phyloP scores from a whole-genome alignment of 176 grass and related monocot genomes.

The Tillandsia leiboldiana region DNA sequence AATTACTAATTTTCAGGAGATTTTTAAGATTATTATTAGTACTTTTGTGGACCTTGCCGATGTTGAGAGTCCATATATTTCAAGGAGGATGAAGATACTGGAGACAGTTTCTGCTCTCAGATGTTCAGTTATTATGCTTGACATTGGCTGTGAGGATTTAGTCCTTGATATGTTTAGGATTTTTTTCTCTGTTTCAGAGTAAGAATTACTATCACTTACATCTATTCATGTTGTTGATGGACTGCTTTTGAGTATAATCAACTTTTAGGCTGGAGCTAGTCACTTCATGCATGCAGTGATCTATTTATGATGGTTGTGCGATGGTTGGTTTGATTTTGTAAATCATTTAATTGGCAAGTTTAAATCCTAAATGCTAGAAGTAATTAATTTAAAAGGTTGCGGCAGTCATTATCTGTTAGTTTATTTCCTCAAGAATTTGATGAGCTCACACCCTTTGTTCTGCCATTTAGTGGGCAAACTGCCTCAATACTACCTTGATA shows the following conservation, averaged over 20 bases:
- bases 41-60: slow-evolving; percentile 76
- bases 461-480: too few species aligned
- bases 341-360: background rate
- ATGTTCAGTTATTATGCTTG: slow-evolving; percentile 84
- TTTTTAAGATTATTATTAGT: slow-evolving; percentile 81
- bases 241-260: slow-evolving; percentile 1
- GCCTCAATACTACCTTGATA: too few species aligned
- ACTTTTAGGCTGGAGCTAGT: background rate
- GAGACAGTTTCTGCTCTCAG: slow-evolving; percentile 71
- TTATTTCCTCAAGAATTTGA: too few species aligned
- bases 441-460: too few species aligned
- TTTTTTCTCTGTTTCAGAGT: slow-evolving; percentile 74
- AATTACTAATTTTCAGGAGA: slow-evolving; percentile 50
- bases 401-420: too few species aligned
- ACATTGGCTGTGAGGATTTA: slow-evolving; percentile 73
- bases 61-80: slow-evolving; percentile 68
- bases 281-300: background rate
- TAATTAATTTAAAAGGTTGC: too few species aligned
- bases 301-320: too few species aligned
- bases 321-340: background rate
- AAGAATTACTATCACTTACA: slow-evolving; percentile 14
- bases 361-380: background rate
- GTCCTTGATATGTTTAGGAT: slow-evolving; percentile 76
- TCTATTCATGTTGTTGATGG: slow-evolving; percentile 18
- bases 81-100: slow-evolving; percentile 90